Conservation (phyloP, 768 basidiomycete species). For the Calvatia gigantea region DNA sequence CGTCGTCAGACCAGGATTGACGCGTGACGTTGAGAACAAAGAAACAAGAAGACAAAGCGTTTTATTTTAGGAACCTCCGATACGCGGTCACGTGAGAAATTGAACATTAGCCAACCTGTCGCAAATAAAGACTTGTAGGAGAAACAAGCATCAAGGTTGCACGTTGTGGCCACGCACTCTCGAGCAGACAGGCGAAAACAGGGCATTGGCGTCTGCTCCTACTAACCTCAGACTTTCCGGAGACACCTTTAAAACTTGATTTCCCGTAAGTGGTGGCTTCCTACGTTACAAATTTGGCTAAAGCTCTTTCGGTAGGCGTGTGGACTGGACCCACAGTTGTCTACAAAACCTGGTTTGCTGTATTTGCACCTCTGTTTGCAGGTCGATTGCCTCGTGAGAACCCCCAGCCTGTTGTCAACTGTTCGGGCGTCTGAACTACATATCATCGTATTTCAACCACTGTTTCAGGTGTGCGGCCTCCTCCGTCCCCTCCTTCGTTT, state of each 20-base stretch:
- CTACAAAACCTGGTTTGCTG: constrained; percentile 30
- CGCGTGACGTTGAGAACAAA: constrained; percentile 10
- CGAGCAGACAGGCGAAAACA: not conserved
- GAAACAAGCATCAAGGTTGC: constrained; percentile 20
- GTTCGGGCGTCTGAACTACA: constrained; percentile 7
- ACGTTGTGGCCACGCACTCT: constrained; percentile 20
- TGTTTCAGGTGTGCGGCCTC: constrained; percentile 59
- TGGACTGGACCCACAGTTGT: constrained; percentile 51
- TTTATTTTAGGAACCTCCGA: constrained; percentile 13
- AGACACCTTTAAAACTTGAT: constrained; percentile 23
- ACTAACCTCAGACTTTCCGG: constrained; percentile 10
- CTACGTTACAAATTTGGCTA: constrained; percentile 20
- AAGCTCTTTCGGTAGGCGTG: constrained; percentile 11
- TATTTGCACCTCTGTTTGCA: constrained; percentile 15
- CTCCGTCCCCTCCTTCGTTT: constrained; percentile 65
- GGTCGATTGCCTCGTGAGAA: constrained; percentile 11
- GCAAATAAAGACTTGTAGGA: constrained; percentile 39
- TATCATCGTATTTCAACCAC: constrained; percentile 12
- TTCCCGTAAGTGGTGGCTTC: constrained; percentile 19
- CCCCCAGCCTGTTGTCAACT: constrained; percentile 10
- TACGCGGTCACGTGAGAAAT: constrained; percentile 47
- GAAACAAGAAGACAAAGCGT: not conserved
- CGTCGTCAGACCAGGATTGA: not conserved
- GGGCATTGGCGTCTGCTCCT: not conserved
- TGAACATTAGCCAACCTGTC: constrained; percentile 51